Evolutionary conservation across 495 filamentous ascomycete genomes (phyloP), one percentile per base, ranked within the genome.

Genomic region (Aspergillus bridgeri): DNA sequence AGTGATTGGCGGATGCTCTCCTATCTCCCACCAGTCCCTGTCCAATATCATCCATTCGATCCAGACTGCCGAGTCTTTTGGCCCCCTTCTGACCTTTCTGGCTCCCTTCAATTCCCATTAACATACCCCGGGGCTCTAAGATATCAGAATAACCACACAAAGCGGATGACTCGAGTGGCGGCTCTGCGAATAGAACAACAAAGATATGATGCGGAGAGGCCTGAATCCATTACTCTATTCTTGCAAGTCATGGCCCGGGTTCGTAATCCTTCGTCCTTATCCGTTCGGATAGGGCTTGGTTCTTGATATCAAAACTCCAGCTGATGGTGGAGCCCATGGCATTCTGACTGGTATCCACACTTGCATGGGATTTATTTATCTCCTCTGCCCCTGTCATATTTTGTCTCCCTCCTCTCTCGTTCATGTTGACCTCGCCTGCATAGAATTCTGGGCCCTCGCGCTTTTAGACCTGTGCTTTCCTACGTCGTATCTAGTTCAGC

Each of bases 261-360:
- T 15, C 33, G 33, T 38, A 38, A 15, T 38, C 33, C 33, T 38
- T 38, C 9, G 33, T 2, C 33, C 33, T 38, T 38, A 38, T 38
- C 33, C 33, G 33, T 11, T 38, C 8, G 11, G 1, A 15, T 38
- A 38, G 33, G 33, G 33, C 33, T 38, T 38, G 33, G 33, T 13
- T 38, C 11, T 38, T 15, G 33, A 38, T 38, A 38, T 38, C 33
- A 38, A 38, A 38, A 9, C 33, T 13, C 33, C 33, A 15, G 33
- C 33, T 38, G 33, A 38, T 13, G 33, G 33, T 38, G 33, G 33
- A 38, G 7, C 33, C 17, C 11, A 38, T 38, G 33, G 33, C 33
- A 13, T 56, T 65, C 54, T 63, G 64, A 66, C 64, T 66, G 60
- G 64, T 63, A 63, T 57, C 58, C 42, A 47, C 27, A n/a, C 46